Base-by-base conservation (phyloP, 2,329 filamentous ascomycete species). In the Colletotrichum somersetense region DNA sequence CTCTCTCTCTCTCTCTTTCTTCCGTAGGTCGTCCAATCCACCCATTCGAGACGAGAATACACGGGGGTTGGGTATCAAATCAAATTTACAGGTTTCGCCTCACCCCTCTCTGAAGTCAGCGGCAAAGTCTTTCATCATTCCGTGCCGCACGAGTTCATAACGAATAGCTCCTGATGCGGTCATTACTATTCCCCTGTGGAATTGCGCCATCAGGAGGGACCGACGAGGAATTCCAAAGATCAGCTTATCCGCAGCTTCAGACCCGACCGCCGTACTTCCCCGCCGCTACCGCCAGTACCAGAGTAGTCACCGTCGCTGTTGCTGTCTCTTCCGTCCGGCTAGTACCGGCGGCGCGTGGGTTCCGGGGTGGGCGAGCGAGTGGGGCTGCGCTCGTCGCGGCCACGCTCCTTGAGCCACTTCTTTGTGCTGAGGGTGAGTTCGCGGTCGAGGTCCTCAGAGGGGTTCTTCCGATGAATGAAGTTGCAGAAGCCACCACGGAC, bases 401-500 rank as follows among this genome's bases (percentile, higher is more conserved):
- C 96, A 73, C 94, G 89, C 84, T 90, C 85, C 85, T 93, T 93
- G 80, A 98, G 85, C 95, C 96, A 98, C 88, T 98, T 98, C 89
- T 97, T 97, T 74, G 96, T 98, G 78, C 91, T 90, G 76, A 98
- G 88, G 74, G 93, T 91, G 77, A 99, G 83, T 77, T 99, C 96
- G 75, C 92, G 86, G 74, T 99, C 96, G 77, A 99, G 86, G 84
- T 98, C 96, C 14, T 94, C 87, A 76, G 89, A 90, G 5, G 96
- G 96, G 81, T 98, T 96, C 87, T 99, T 99, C 79, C 96, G 90
- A 82, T 99, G 96, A 76, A 99, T 99, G 83, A 99, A 99, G 83
- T 99, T 99, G 88, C 96, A 99, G 86, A 98, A 98, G 42, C 96
- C 96, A 74, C 95, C 96, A 75, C 96, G 89, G 55, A 97, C 95